These are phyloP conservation scores for Aspergillus glaucus DNA, from an alignment of 2,329 filamentous ascomycete genomes.

Conservation along the genomic window DNA sequence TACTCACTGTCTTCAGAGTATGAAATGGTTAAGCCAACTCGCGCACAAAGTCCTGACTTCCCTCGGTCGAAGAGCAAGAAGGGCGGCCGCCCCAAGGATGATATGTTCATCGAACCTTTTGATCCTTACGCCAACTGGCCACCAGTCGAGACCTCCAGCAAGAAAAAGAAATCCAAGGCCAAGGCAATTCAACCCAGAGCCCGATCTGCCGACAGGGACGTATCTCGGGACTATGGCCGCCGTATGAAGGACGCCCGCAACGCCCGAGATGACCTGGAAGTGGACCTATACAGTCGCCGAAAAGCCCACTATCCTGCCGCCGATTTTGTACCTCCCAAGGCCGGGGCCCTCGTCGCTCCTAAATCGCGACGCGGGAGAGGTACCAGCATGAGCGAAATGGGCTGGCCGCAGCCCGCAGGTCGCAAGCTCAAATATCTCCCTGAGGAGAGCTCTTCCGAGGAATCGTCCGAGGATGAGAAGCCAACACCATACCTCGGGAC, in stretches of 20 bases:
- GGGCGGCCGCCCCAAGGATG: neutral
- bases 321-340: neutral
- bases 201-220: neutral
- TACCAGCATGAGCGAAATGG: neutral
- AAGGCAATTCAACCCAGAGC: neutral
- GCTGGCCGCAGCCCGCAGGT: neutral
- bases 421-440: neutral
- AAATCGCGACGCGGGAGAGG: neutral
- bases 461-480: conserved; percentile 46
- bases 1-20: neutral
- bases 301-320: no score
- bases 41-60: conserved; percentile 15
- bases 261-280: neutral
- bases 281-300: neutral
- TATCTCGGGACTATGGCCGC: neutral
- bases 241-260: neutral
- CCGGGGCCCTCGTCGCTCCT: neutral
- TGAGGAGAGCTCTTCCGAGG: conserved; percentile 28
- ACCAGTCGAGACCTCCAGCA: neutral
- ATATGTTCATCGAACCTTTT: neutral
- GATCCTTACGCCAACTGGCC: neutral
- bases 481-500: conserved; percentile 33
- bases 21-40: neutral
- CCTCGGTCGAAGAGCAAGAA: conserved; percentile 24
- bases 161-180: neutral